Conservation (phyloP, 805 yeast species). For the Candida vaughaniae region DNA sequence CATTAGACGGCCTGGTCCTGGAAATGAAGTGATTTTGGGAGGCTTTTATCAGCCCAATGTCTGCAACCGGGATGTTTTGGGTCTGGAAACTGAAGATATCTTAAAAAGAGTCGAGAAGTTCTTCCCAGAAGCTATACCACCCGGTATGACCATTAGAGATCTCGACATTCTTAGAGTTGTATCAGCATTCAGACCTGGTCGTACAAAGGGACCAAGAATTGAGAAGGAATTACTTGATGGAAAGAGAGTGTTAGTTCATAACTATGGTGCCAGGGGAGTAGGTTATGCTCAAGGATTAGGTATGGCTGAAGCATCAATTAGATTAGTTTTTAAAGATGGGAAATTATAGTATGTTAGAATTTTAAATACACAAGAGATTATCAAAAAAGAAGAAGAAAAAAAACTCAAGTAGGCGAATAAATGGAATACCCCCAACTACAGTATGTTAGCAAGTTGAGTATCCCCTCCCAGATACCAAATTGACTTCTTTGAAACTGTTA, state of each 20-base stretch:
- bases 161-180: conserved; percentile 58
- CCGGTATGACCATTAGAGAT: no score
- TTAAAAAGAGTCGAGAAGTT: conserved; percentile 51
- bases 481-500: no score
- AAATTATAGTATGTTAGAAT: no score
- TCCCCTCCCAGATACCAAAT: no score
- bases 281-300: conserved; percentile 68
- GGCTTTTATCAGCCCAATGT: conserved; percentile 64
- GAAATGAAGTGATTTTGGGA: conserved; percentile 51
- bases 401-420: no score
- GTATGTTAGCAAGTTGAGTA: no score
- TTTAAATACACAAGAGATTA: no score
- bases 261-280: conserved; percentile 68
- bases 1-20: conserved; percentile 23
- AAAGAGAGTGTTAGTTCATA: conserved; percentile 46
- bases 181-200: conserved; percentile 71
- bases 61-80: conserved; percentile 57
- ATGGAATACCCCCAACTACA: no score
- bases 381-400: no score
- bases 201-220: conserved; percentile 70
- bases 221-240: conserved; percentile 45
- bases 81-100: conserved; percentile 56
- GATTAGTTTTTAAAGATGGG: conserved; percentile 18
- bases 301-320: conserved; percentile 51
- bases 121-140: conserved; percentile 27